Evolutionary conservation across 2,329 filamentous ascomycete species (phyloP), one percentile per base, ranked within the genome.

Genomic region (Pseudogymnoascus sp.): DNA sequence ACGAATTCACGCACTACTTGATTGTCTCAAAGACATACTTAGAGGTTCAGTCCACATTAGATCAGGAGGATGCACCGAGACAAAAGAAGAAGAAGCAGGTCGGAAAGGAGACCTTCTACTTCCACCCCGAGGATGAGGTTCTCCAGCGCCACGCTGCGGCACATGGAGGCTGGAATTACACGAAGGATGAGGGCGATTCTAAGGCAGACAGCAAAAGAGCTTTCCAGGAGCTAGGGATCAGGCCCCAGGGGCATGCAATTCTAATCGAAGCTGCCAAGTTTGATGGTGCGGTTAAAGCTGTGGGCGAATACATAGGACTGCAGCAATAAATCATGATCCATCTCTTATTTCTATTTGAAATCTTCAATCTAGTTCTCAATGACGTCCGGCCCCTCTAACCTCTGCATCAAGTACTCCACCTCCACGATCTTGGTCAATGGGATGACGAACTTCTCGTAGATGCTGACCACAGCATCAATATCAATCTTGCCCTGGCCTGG

Each of bases 341-440:
- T 66, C 31, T 43, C 61, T 60, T 29, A 55, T 21, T 23, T 62
- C 39, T 63, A 62, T 63, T 19, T 31, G 62, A n/a, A 41, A 31
- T 19, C 26, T 60, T 23, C 23, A 23, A 38, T 59, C 35, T 62
- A 62, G 58, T n/a, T 43, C 37, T 61, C 58, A 39, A 38, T 61
- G 11, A 29, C 37, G 7, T 41, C 35, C n/a, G 43, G 3, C 38
- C 71, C 66, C 72, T 85, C 84, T 61, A 99, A 78, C 66, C 94
- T 84, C 76, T 97, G 91, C 91, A 99, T 96, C 69, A 99, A 80
- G 74, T 99, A 99, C 70, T 99, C 94, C 8, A 99, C 92, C 80
- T 99, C 94, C 41, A 99, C 93, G 66, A 92, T 89, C 76, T 99
- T 99, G n/a, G 94, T 99, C 74, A 97, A 77, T 0, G 94, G 94